Evolutionary conservation across 257 asterid genomes (phyloP).

Genomic region (Ilex aquifolium): DNA sequence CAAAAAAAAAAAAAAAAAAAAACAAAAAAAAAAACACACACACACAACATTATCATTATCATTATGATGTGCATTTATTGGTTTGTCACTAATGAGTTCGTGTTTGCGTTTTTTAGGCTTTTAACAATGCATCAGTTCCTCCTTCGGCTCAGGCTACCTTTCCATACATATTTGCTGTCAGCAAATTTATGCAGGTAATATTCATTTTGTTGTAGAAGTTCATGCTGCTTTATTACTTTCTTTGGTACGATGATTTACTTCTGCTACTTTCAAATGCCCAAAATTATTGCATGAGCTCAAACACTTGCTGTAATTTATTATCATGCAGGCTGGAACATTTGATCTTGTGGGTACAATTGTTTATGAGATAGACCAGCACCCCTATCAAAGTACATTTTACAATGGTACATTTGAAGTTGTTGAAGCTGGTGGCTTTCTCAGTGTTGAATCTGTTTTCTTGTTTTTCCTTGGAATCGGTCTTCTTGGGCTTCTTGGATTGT

Average conservation of each 20-base stretch:
- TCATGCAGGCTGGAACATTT: slow-evolving; percentile 81
- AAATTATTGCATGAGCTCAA: too few species aligned
- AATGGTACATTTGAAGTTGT: slow-evolving; percentile 91
- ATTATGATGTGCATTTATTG: not conserved
- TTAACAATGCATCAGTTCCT: slow-evolving; percentile 86
- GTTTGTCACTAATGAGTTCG: slow-evolving; percentile 9
- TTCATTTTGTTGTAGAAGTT: not conserved
- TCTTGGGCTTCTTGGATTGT: slow-evolving; percentile 55
- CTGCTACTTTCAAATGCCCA: slow-evolving; percentile 1
- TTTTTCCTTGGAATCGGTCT: slow-evolving; percentile 75
- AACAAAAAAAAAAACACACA: too few species aligned
- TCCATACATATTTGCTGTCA: slow-evolving; percentile 76
- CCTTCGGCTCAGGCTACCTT: slow-evolving; percentile 89
- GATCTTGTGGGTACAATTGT: slow-evolving; percentile 87
- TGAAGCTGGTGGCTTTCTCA: slow-evolving; percentile 75
- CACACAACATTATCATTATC: too few species aligned
- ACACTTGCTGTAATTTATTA: not conserved
- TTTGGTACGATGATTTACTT: not conserved
- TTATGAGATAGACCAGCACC: slow-evolving; percentile 76
- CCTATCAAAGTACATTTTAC: slow-evolving; percentile 79
- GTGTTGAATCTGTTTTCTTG: slow-evolving; percentile 92
- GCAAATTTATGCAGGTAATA: slow-evolving; percentile 95
- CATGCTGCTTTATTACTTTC: not conserved
- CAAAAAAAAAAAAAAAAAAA: too few species aligned
- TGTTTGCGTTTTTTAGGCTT: slow-evolving; percentile 39